Conservation (phyloP, 441 rosid genomes). For the Populus hybrid region DNA sequence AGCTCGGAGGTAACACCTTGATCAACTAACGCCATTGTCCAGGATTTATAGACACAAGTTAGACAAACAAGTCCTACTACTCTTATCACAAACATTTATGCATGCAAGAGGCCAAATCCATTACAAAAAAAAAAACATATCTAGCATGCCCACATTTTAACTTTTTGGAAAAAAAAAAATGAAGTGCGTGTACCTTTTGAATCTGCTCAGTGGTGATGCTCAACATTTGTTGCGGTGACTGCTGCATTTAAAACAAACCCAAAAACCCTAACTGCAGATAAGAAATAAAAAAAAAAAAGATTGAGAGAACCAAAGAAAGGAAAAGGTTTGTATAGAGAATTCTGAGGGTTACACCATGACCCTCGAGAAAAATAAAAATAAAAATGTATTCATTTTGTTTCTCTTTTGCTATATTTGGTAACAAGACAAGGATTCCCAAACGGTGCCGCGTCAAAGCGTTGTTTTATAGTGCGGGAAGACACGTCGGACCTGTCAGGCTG, state of each 20-base stretch:
- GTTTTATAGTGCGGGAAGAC: too few relatives aligned
- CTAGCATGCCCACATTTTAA: too few relatives aligned
- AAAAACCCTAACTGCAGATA: constrained; percentile 16
- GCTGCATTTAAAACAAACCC: constrained; percentile 17
- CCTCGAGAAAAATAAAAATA: neutral
- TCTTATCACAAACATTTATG: too few relatives aligned
- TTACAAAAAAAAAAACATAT: neutral
- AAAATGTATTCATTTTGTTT: too few relatives aligned
- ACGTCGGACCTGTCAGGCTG: neutral
- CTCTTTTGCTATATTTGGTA: neutral
- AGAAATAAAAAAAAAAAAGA: neutral
- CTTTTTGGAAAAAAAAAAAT: too few relatives aligned
- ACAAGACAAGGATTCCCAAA: neutral
- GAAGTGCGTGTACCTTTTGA: too few relatives aligned
- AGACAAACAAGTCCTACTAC: neutral
- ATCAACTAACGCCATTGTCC: too few relatives aligned
- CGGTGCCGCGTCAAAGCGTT: neutral
- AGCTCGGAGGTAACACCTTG: too few relatives aligned
- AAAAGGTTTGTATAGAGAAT: neutral
- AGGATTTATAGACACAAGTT: too few relatives aligned
- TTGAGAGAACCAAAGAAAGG: neutral
- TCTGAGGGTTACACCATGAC: neutral
- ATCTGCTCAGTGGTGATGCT: neutral
- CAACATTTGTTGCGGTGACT: constrained; percentile 20
- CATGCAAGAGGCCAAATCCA: neutral